Evolutionary conservation across 352 stramenopile species (phyloP), one percentile per base, ranked within the genome.

Genomic region (Globisporangium paddicum): DNA sequence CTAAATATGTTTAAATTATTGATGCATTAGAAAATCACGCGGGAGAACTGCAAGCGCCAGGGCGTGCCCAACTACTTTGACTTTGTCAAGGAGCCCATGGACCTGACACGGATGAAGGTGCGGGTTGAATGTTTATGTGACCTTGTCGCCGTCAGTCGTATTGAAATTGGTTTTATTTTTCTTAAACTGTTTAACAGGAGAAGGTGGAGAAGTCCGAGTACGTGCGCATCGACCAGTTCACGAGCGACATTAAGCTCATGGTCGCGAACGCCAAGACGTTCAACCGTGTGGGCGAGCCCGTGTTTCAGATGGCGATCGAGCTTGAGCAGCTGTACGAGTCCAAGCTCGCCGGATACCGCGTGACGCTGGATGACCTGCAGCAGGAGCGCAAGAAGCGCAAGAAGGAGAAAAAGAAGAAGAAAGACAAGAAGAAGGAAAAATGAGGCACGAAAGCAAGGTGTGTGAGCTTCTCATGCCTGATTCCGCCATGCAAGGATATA

Each of bases 341-440:
- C 8, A 94, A 92, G 65, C 62, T 92, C 40, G 44, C 63, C 42
- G 62, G 59, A 0, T 94, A 92, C 70, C 73, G 69, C 37, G 71
- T 75, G 23, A 87, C 79, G 59, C 85, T 90, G n/a, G 84, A 94
- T 13, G 81, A 90, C 18, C 50, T 94, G 40, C 75, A 90, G 52
- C 73, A 82, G 55, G 79, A 92, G 58, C 81, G 80, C 58, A 93
- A 95, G 69, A 93, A 91, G 66, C 83, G 80, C 67, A 95, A 93
- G 67, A 93, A 93, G 57, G 82, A 92, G 21, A 92, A 93, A 72
- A 95, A 95, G 73, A 93, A 95, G 63, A 78, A 89, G 45, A 95
- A 93, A 71, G 77, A 92, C 35, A 92, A 95, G 69, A 93, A 95
- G 64, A 93, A 95, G 55, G 80, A 92, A 49, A 95, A 95, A 68